Conservation (phyloP, 1,284 basidiomycete species). For the Naganishia sp. region DNA sequence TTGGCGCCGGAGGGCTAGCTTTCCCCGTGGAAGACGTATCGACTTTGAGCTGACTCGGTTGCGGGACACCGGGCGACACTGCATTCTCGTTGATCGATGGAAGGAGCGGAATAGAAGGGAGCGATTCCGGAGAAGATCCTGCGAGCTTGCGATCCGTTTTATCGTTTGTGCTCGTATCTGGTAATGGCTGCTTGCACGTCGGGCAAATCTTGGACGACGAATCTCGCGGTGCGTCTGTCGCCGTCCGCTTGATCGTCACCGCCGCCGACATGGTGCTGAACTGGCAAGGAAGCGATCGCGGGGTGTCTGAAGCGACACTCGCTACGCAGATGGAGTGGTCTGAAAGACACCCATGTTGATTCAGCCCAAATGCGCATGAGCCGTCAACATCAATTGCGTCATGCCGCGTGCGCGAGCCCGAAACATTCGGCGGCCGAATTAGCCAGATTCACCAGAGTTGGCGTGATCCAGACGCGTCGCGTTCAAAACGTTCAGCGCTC, state of each 20-base stretch:
- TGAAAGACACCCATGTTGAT: too few species aligned
- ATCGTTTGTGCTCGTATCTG: not conserved
- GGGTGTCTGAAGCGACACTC: not conserved
- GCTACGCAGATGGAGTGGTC: not conserved
- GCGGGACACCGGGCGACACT: not conserved
- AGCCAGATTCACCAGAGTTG: not conserved
- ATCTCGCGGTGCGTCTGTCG: not conserved
- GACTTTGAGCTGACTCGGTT: not conserved
- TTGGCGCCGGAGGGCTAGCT: not conserved
- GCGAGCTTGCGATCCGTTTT: not conserved
- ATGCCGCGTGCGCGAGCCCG: not conserved
- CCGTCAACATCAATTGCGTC: not conserved
- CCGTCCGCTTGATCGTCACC: slow-evolving; percentile 7
- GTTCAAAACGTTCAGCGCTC: slow-evolving; percentile 1
- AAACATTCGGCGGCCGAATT: too few species aligned
- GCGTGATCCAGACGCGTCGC: slow-evolving; percentile 2
- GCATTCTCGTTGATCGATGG: slow-evolving; percentile 10
- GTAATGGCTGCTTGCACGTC: slow-evolving; percentile 17
- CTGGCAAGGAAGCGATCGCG: too few species aligned
- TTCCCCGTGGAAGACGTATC: slow-evolving; percentile 1
- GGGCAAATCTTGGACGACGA: slow-evolving; percentile 13
- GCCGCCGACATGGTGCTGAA: slow-evolving; percentile 15
- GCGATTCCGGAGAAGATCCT: slow-evolving; percentile 15
- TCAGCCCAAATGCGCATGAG: too few species aligned
- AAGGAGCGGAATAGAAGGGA: slow-evolving; percentile 17